Evolutionary conservation across 805 yeast genomes (phyloP).

Genomic region (Wickerhamomyces hampshirensis): DNA sequence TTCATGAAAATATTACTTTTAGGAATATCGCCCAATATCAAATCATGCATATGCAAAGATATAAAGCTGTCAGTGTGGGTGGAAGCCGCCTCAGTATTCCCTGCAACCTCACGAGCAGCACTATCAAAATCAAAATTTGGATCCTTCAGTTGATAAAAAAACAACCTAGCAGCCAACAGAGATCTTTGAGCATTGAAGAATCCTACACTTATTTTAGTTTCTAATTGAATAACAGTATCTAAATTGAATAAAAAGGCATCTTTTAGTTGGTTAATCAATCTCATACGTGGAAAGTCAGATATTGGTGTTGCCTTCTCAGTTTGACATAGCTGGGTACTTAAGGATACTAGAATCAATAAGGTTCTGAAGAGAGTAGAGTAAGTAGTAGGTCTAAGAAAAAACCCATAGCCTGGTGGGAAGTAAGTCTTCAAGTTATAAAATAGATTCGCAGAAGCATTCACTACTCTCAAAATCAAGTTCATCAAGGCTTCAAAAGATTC

Average conservation of each 20-base stretch:
- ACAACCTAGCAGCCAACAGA: slow-evolving; percentile 11
- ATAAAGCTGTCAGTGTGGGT: background rate
- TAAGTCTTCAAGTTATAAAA: slow-evolving; percentile 28
- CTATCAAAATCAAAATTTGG: slow-evolving; percentile 18
- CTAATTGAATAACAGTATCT: slow-evolving; percentile 13
- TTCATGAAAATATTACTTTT: slow-evolving; percentile 11
- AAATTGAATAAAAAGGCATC: slow-evolving; percentile 6
- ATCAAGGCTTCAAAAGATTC: slow-evolving; percentile 31
- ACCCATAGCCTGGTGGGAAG: slow-evolving; percentile 34
- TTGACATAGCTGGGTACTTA: slow-evolving; percentile 16
- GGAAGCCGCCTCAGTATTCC: background rate
- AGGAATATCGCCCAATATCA: slow-evolving; percentile 18
- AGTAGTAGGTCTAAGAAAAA: slow-evolving; percentile 35
- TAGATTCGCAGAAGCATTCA: slow-evolving; percentile 30
- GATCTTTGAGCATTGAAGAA: slow-evolving; percentile 18
- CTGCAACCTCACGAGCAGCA: slow-evolving; percentile 3
- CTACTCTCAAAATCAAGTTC: slow-evolving; percentile 26
- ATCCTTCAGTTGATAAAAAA: slow-evolving; percentile 12
- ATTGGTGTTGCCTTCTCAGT: slow-evolving; percentile 11
- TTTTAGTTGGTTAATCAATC: slow-evolving; percentile 10
- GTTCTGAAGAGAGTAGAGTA: slow-evolving; percentile 12
- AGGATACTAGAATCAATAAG: slow-evolving; percentile 6
- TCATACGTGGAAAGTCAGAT: slow-evolving; percentile 6
- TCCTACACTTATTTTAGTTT: slow-evolving; percentile 9
- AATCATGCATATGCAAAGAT: slow-evolving; percentile 6